Percentiles rank a stretch among this genome's conserved stretches.
These are phyloP conservation scores for Ophiostoma perfectum DNA, from an alignment of 2,329 filamentous ascomycete genomes.

Conservation along the genomic window DNA sequence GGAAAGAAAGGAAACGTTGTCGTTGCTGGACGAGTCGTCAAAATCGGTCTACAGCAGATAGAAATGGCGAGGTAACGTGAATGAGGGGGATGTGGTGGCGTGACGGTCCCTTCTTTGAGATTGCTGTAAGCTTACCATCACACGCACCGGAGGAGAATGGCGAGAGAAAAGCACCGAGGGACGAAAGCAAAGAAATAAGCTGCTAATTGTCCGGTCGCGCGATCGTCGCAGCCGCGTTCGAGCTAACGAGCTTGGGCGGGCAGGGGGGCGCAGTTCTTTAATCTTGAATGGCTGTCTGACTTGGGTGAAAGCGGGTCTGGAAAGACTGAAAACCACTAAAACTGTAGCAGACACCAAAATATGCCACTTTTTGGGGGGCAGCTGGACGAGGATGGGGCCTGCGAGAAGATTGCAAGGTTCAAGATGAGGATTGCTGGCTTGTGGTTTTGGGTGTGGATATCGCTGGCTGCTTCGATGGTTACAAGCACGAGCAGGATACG, in stretches of 20 bases:
- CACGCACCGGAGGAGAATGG: too few relatives aligned
- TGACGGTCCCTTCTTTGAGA: constrained; percentile 9
- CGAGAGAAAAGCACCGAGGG: too few relatives aligned
- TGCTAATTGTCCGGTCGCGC: constrained; percentile 19
- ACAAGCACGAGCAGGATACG: background rate
- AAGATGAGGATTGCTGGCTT: background rate
- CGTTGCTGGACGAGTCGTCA: background rate
- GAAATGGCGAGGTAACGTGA: background rate
- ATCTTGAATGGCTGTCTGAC: constrained; percentile 21
- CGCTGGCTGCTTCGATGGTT: too few relatives aligned
- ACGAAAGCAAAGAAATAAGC: background rate
- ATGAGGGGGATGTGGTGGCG: constrained; percentile 8
- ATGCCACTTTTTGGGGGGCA: constrained; percentile 8
- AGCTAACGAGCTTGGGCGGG: constrained; percentile 19
- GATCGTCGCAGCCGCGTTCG: constrained; percentile 23
- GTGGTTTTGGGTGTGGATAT: background rate
- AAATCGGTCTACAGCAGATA: background rate
- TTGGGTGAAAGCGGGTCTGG: constrained; percentile 19
- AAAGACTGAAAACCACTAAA: background rate
- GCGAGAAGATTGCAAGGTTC: background rate
- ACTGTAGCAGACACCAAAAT: constrained; percentile 2
- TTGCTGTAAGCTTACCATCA: background rate
- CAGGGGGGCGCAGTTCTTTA: constrained; percentile 19
- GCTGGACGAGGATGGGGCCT: background rate
- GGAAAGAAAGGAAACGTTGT: background rate